Evolutionary conservation across 2,329 filamentous ascomycete genomes (phyloP).

Genomic region (Diaporthe humulicola): DNA sequence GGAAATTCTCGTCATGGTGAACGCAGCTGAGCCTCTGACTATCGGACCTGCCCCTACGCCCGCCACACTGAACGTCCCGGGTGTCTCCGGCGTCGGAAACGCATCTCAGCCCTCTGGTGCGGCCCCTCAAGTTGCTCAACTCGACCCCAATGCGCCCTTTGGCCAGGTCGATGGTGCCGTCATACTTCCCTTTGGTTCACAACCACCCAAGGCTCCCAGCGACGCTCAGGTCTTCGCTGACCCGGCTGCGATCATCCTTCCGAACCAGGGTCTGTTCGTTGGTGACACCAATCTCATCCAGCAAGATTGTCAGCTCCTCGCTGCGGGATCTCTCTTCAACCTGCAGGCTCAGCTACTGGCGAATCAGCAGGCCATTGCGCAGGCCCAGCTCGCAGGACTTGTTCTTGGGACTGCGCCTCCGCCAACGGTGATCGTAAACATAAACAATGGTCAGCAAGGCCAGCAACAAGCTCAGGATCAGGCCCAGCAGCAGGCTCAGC

Average conservation of each 20-base stretch:
- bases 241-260: conserved; percentile 55
- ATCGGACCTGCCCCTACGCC: conserved; percentile 44
- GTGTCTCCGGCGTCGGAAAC: conserved; percentile 27
- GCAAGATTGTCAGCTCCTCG: conserved; percentile 50
- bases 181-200: conserved; percentile 51
- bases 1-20: conserved; percentile 55
- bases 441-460: conserved; percentile 12
- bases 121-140: conserved; percentile 42
- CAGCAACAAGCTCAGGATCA: not conserved
- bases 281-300: conserved; percentile 50
- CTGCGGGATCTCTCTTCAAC: conserved; percentile 47
- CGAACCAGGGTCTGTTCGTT: conserved; percentile 51
- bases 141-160: conserved; percentile 51
- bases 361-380: conserved; percentile 46
- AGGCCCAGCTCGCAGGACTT: conserved; percentile 46
- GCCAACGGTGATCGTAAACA: conserved; percentile 34
- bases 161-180: conserved; percentile 51
- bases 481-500: not conserved
- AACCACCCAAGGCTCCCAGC: conserved; percentile 46
- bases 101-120: conserved; percentile 40
- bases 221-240: conserved; percentile 51
- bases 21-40: conserved; percentile 52
- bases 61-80: conserved; percentile 31
- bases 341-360: conserved; percentile 45
- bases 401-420: conserved; percentile 40